These are phyloP conservation scores for Fusarium palustre DNA, from an alignment of 2,329 filamentous ascomycete genomes.

Conservation along the genomic window DNA sequence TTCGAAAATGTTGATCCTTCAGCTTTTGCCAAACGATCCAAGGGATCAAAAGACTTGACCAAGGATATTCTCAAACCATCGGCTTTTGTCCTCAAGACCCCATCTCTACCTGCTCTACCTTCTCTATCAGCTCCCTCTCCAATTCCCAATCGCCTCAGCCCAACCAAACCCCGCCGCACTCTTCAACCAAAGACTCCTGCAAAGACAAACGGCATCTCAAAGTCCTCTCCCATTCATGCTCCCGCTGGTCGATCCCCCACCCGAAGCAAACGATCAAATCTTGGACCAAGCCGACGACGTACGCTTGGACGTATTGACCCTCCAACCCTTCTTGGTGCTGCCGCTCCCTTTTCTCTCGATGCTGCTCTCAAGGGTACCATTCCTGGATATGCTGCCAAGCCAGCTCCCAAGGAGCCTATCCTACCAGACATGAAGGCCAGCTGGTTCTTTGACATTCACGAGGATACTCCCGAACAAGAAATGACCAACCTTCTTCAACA, in stretches of 20 bases:
- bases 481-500: constrained; percentile 95
- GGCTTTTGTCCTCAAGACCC: constrained; percentile 59
- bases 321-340: constrained; percentile 64
- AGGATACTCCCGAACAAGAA: constrained; percentile 90
- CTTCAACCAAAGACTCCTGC: constrained; percentile 67
- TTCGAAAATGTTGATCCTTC: constrained; percentile 72
- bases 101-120: constrained; percentile 32
- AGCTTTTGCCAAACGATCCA: constrained; percentile 69
- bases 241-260: constrained; percentile 85
- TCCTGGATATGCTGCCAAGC: constrained; percentile 63
- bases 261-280: constrained; percentile 74
- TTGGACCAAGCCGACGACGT: constrained; percentile 75
- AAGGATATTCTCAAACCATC: constrained; percentile 64
- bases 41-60: constrained; percentile 54
- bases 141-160: constrained; percentile 47
- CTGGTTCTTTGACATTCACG: constrained; percentile 96
- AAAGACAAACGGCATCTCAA: constrained; percentile 59
- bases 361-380: constrained; percentile 84
- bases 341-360: constrained; percentile 83
- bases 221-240: constrained; percentile 69
- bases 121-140: constrained; percentile 43
- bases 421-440: constrained; percentile 66
- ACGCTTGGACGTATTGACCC: constrained; percentile 78
- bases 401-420: constrained; percentile 46
- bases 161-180: constrained; percentile 56